These are phyloP conservation scores for Papiliotrema flavescens DNA, from an alignment of 1,284 basidiomycete genomes.

Conservation along the genomic window DNA sequence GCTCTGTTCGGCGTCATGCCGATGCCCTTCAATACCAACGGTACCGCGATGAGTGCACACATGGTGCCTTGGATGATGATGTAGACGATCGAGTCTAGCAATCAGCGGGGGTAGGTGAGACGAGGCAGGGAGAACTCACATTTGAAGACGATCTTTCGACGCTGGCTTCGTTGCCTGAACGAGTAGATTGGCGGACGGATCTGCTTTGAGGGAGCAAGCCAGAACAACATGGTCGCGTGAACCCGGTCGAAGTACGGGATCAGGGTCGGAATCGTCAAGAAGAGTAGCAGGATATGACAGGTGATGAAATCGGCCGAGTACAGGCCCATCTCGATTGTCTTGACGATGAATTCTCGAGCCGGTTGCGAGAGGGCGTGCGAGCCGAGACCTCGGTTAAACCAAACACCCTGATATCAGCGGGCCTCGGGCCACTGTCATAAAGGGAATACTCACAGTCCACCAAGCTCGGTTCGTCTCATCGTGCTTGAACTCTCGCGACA, in stretches of 20 bases:
- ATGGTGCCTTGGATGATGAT: constrained; percentile 69
- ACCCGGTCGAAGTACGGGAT: constrained; percentile 82
- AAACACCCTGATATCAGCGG: constrained; percentile 58
- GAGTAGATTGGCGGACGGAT: constrained; percentile 92
- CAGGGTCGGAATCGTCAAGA: constrained; percentile 73
- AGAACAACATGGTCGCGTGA: constrained; percentile 79
- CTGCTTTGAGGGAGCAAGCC: constrained; percentile 66
- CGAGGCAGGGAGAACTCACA: constrained; percentile 28
- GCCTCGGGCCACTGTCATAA: too few species aligned
- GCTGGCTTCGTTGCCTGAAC: constrained; percentile 77
- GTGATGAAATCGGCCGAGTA: constrained; percentile 76
- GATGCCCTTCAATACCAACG: constrained; percentile 59
- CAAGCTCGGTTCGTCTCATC: constrained; percentile 95
- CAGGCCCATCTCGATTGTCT: constrained; percentile 92
- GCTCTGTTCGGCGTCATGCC: constrained; percentile 56
- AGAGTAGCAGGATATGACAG: constrained; percentile 60
- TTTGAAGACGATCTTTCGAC: constrained; percentile 71
- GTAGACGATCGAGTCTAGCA: constrained; percentile 68
- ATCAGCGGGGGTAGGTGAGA: background rate
- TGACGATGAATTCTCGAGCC: constrained; percentile 90
- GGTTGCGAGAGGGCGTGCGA: constrained; percentile 85
- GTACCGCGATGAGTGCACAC: constrained; percentile 58
- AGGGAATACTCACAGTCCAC: constrained; percentile 63
- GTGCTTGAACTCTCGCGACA: constrained; percentile 94
- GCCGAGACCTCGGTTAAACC: constrained; percentile 90